Percentiles rank a stretch among this genome's conserved stretches.
phyloP scores from a whole-genome alignment of 202 grass and related monocot genomes.

The Dendrocalamus latiflorus region DNA sequence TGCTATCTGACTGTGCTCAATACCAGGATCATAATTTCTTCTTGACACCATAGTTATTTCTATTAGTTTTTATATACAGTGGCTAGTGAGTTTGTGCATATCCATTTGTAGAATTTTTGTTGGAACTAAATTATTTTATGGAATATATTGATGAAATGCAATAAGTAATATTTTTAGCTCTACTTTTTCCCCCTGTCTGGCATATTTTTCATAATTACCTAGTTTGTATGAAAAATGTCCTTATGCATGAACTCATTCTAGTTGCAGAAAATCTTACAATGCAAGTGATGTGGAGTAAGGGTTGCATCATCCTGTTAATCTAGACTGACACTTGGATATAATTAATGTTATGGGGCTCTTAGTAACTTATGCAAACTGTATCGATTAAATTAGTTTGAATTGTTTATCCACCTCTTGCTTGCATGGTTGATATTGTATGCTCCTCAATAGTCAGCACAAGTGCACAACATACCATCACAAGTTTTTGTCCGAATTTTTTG shows the following conservation, averaged over 20 bases:
- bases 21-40: background rate
- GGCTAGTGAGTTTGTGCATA: background rate
- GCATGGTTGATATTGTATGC: background rate
- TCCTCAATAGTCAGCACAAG: background rate
- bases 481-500: too few species aligned
- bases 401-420: background rate
- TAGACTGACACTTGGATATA: background rate
- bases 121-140: background rate
- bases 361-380: background rate
- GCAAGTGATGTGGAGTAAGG: background rate
- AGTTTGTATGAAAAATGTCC: background rate
- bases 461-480: background rate
- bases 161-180: background rate
- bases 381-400: background rate
- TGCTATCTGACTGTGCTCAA: background rate
- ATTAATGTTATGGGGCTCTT: background rate
- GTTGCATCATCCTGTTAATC: background rate
- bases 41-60: background rate
- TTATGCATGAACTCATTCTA: too few species aligned
- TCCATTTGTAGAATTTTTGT: background rate
- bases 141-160: background rate
- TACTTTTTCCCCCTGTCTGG: background rate
- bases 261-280: background rate
- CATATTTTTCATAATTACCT: background rate
- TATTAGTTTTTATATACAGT: background rate